Evolutionary conservation across 768 basidiomycete species (phyloP).

Genomic region (Thelephora aurantiotincta): DNA sequence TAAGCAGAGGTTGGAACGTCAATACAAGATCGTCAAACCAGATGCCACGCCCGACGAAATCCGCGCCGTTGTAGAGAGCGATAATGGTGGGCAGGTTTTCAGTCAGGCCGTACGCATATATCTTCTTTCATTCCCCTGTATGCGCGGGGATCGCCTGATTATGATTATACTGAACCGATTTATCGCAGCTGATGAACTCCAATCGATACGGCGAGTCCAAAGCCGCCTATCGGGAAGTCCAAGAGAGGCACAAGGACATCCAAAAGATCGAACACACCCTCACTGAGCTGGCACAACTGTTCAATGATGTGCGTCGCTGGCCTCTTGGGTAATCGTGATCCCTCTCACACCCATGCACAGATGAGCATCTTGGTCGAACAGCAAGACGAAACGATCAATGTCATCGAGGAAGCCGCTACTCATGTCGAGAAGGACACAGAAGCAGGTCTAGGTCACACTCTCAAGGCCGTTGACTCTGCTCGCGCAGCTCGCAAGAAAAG

Average conservation of each 20-base stretch:
- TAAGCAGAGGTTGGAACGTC: constrained; percentile 55
- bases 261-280: constrained; percentile 90
- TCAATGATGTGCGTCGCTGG: constrained; percentile 64
- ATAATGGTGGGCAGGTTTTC: constrained; percentile 60
- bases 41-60: constrained; percentile 77
- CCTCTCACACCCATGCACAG: constrained; percentile 21
- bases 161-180: neutral
- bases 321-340: too few species aligned
- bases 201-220: constrained; percentile 84
- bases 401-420: constrained; percentile 66
- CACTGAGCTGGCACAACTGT: constrained; percentile 85
- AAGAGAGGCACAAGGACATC: constrained; percentile 92
- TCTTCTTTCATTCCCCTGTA: neutral
- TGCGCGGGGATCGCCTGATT: constrained; percentile 8
- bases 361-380: constrained; percentile 94
- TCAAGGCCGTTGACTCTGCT: constrained; percentile 78
- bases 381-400: constrained; percentile 79
- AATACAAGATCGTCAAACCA: constrained; percentile 79
- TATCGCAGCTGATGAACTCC: constrained; percentile 69
- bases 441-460: constrained; percentile 67
- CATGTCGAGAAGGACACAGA: constrained; percentile 75
- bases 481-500: constrained; percentile 86
- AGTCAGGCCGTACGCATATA: constrained; percentile 41
- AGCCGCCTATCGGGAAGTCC: constrained; percentile 91
- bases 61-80: constrained; percentile 49